Evolutionary conservation across 257 asterid species (phyloP).

Genomic region (Fraxinus americana): DNA sequence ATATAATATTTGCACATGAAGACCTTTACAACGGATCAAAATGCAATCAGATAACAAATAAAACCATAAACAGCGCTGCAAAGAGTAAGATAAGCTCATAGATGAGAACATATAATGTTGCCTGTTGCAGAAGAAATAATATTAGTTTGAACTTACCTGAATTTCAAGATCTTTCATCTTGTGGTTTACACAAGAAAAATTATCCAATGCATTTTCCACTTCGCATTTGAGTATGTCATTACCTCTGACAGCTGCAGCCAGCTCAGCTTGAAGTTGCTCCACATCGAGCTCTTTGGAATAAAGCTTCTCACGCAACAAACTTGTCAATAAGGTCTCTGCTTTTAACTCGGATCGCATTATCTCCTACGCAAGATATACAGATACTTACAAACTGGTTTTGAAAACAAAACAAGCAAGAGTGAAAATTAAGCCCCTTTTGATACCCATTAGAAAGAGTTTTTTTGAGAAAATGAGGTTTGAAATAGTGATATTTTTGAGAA

Average conservation of each 20-base stretch:
- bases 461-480: too few relatives aligned
- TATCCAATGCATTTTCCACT: conserved; percentile 78
- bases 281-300: conserved; percentile 73
- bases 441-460: too few relatives aligned
- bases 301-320: conserved; percentile 80
- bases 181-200: conserved; percentile 74
- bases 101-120: neutral
- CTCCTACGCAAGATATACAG: conserved; percentile 49
- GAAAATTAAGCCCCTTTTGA: neutral
- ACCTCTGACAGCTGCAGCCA: conserved; percentile 84
- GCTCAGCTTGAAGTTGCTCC: conserved; percentile 93
- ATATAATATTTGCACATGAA: too few relatives aligned
- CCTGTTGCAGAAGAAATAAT: neutral
- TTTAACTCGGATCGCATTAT: conserved; percentile 63
- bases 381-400: conserved; percentile 14
- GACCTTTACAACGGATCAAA: too few relatives aligned
- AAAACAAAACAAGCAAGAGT: neutral
- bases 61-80: neutral
- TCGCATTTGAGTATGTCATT: conserved; percentile 82
- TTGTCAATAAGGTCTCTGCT: conserved; percentile 83
- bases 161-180: conserved; percentile 83
- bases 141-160: conserved; percentile 52
- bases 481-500: too few relatives aligned
- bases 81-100: neutral
- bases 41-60: neutral